Evolutionary conservation across 2,329 filamentous ascomycete genomes (phyloP).

Genomic region (Cyphellophora attinorum): DNA sequence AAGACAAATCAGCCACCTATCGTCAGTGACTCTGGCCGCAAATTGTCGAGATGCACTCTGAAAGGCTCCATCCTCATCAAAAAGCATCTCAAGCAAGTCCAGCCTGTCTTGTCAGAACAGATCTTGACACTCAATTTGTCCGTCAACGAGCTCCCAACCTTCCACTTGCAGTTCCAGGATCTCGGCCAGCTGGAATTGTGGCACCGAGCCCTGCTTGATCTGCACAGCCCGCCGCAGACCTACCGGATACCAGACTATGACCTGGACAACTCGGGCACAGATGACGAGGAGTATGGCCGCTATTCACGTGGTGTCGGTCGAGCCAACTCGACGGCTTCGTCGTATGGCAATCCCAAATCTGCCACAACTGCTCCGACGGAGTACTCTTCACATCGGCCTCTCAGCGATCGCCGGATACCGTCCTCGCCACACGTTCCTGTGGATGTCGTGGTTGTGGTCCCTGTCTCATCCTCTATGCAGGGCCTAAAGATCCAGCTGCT

Average conservation of each 20-base stretch:
- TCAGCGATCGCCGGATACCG: constrained; percentile 23
- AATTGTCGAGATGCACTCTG: constrained; percentile 69
- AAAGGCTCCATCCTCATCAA: constrained; percentile 98
- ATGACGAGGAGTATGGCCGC: constrained; percentile 73
- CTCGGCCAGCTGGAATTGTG: constrained; percentile 78
- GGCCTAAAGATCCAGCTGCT: constrained; percentile 96
- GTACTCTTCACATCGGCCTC: constrained; percentile 63
- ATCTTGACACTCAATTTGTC: constrained; percentile 83
- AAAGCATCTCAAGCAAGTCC: constrained; percentile 90
- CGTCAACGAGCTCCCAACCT: constrained; percentile 83
- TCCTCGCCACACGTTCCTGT: constrained; percentile 73
- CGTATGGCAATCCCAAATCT: constrained; percentile 72
- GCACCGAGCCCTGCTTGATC: constrained; percentile 76
- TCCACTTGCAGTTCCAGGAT: constrained; percentile 83
- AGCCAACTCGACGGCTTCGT: constrained; percentile 73
- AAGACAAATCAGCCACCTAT: constrained; percentile 60
- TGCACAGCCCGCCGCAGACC: constrained; percentile 58
- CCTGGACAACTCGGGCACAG: constrained; percentile 66
- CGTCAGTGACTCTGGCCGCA: constrained; percentile 50
- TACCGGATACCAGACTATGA: constrained; percentile 60
- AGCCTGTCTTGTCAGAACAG: constrained; percentile 62
- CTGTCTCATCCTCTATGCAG: constrained; percentile 97
- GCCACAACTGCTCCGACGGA: constrained; percentile 83
- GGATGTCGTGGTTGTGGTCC: constrained; percentile 92
- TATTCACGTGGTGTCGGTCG: constrained; percentile 46